Percentiles rank a stretch among this genome's conserved stretches.
These are phyloP conservation scores for Parachaetomium inaequale DNA, from an alignment of 495 filamentous ascomycete genomes.

Conservation along the genomic window DNA sequence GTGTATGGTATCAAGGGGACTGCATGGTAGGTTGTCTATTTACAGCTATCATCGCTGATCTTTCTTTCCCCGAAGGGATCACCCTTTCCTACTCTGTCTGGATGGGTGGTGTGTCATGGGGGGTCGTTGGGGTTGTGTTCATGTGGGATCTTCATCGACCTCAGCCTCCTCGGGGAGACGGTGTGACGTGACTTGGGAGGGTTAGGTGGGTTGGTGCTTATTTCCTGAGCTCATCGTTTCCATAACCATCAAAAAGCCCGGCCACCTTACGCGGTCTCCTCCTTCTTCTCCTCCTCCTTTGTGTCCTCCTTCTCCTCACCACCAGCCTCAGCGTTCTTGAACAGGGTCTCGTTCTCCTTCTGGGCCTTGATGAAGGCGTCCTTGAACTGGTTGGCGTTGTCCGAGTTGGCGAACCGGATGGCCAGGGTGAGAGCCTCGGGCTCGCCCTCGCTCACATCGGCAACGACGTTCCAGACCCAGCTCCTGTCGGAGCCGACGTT, in stretches of 20 bases:
- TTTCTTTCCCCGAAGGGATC: slow-evolving; percentile 4
- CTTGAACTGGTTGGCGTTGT: slow-evolving; percentile 98
- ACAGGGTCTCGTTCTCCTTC: slow-evolving; percentile 89
- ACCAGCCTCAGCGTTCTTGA: slow-evolving; percentile 49
- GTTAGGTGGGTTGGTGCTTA: slow-evolving; percentile 9
- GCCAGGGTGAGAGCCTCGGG: slow-evolving; percentile 94
- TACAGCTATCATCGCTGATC: slow-evolving; percentile 20
- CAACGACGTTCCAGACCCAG: slow-evolving; percentile 99
- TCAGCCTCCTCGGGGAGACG: slow-evolving; percentile 1
- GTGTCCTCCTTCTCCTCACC: slow-evolving; percentile 22
- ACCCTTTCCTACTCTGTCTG: slow-evolving; percentile 1
- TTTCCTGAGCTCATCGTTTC: slow-evolving; percentile 20
- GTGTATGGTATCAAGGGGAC: too few relatives aligned
- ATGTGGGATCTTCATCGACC: slow-evolving; percentile 10
- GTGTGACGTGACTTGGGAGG: not conserved
- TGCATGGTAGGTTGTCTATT: slow-evolving; percentile 26
- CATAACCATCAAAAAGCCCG: slow-evolving; percentile 11
- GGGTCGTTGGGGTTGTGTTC: slow-evolving; percentile 3
- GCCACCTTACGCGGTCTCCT: slow-evolving; percentile 16
- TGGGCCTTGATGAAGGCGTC: slow-evolving; percentile 97
- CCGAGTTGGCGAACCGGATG: slow-evolving; percentile 95
- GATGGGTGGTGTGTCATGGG: not conserved
- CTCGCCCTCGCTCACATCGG: slow-evolving; percentile 97
- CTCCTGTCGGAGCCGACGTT: slow-evolving; percentile 96
- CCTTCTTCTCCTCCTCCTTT: slow-evolving; percentile 25